Percentiles rank a stretch among this genome's conserved stretches.
Evolutionary conservation across 2,329 filamentous ascomycete genomes (phyloP).

Genomic region (Colletotrichum spaethianum): DNA sequence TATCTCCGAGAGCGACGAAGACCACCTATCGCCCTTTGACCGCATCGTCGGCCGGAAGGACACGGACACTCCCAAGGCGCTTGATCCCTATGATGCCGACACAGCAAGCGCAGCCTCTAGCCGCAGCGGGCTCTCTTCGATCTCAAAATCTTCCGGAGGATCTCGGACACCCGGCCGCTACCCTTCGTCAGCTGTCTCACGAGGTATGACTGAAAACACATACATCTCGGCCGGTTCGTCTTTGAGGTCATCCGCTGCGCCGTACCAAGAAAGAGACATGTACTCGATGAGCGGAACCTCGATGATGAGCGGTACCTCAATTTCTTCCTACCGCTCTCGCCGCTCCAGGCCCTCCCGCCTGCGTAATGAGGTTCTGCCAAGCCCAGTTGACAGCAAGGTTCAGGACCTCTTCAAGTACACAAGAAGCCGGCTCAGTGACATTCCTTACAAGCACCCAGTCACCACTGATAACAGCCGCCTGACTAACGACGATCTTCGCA

Average conservation of each 20-base stretch:
- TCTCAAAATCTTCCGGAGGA: constrained; percentile 68
- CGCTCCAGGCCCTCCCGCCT: constrained; percentile 75
- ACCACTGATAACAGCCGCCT: constrained; percentile 70
- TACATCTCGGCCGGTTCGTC: constrained; percentile 79
- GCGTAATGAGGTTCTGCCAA: constrained; percentile 84
- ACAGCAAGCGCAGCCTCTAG: constrained; percentile 78
- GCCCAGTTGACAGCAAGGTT: constrained; percentile 80
- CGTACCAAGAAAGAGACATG: constrained; percentile 61
- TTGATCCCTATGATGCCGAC: constrained; percentile 68
- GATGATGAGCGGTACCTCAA: constrained; percentile 56
- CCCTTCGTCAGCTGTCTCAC: constrained; percentile 66
- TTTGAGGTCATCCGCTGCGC: constrained; percentile 56
- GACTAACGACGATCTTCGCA: constrained; percentile 84
- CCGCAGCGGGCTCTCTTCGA: constrained; percentile 70
- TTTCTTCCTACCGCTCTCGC: constrained; percentile 63
- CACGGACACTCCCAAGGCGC: constrained; percentile 66
- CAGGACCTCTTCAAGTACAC: constrained; percentile 91
- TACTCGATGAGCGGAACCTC: constrained; percentile 69
- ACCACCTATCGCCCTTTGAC: constrained; percentile 81
- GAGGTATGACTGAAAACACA: constrained; percentile 73
- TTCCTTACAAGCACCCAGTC: constrained; percentile 82
- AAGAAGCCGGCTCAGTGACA: constrained; percentile 83
- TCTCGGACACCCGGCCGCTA: constrained; percentile 67
- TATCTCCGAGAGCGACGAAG: constrained; percentile 82
- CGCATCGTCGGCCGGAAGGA: constrained; percentile 81